These are phyloP conservation scores for Acanthamoeba healyi DNA, from an alignment of 208 protist species.

Conservation along the genomic window DNA sequence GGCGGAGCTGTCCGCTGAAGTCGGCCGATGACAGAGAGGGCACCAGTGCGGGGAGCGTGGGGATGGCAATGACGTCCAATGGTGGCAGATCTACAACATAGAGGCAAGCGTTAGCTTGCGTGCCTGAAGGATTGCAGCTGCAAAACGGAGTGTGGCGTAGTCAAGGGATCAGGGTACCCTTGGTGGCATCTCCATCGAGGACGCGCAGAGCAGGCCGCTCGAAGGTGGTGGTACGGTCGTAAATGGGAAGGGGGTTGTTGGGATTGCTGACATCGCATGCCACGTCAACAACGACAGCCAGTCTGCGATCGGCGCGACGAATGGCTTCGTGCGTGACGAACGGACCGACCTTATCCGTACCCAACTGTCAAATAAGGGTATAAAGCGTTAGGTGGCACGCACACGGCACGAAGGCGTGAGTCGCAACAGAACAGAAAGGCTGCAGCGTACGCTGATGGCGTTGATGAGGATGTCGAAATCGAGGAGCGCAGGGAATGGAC, in stretches of 20 bases:
- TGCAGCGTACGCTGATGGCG: conserved; percentile 87
- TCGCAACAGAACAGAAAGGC: conserved; percentile 84
- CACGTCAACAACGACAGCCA: conserved; percentile 87
- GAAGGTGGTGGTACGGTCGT: conserved; percentile 87
- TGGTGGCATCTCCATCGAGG: conserved; percentile 28
- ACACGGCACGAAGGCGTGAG: conserved; percentile 46
- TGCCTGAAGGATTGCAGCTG: too few species aligned
- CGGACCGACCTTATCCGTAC: conserved; percentile 15
- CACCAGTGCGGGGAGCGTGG: conserved; percentile 88
- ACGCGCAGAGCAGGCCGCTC: conserved; percentile 80
- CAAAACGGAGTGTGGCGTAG: too few species aligned
- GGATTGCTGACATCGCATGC: conserved; percentile 89
- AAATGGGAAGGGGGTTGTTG: conserved; percentile 89
- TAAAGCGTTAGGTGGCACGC: not conserved
- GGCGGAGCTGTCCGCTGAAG: conserved; percentile 80
- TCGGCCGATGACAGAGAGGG: conserved; percentile 82
- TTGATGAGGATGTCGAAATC: conserved; percentile 89
- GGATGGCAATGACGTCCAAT: conserved; percentile 88
- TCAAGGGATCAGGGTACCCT: not conserved
- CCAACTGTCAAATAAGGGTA: not conserved
- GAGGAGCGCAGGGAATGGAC: conserved; percentile 85
- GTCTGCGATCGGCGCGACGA: conserved; percentile 51
- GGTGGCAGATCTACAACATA: not conserved
- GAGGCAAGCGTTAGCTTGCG: not conserved
- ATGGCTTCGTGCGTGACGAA: conserved; percentile 67